Conservation (phyloP, 2,329 filamentous ascomycete genomes). For the Aspergillus fumigatus region DNA sequence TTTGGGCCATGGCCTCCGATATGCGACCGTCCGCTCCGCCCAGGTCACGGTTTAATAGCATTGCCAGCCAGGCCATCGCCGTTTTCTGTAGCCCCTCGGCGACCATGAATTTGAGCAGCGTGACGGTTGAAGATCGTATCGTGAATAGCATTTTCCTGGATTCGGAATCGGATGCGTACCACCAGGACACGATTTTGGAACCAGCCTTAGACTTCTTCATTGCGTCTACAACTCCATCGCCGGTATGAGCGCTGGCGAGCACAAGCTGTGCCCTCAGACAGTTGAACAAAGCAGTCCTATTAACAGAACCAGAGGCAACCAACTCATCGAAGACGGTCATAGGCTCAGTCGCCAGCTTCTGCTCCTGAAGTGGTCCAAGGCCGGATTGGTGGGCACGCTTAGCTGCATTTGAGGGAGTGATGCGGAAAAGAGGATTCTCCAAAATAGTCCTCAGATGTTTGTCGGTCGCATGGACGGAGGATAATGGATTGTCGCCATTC, state of each 20-base stretch:
- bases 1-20: conserved; percentile 14
- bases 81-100: conserved; percentile 33
- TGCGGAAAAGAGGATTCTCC: conserved; percentile 39
- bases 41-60: conserved; percentile 25
- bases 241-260: conserved; percentile 20
- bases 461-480: conserved; percentile 31
- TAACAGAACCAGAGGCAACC: conserved; percentile 35
- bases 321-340: conserved; percentile 36
- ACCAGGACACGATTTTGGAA: conserved; percentile 36
- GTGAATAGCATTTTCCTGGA: conserved; percentile 28
- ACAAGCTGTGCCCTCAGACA: conserved; percentile 33
- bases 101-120: conserved; percentile 37
- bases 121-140: conserved; percentile 18
- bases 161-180: conserved; percentile 33
- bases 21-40: conserved; percentile 22
- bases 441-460: conserved; percentile 36
- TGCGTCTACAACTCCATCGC: conserved; percentile 17
- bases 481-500: conserved; percentile 19
- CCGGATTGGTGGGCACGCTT: conserved; percentile 11
- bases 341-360: conserved; percentile 26
- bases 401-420: conserved; percentile 26
- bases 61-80: conserved; percentile 33
- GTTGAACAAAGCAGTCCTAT: conserved; percentile 16
- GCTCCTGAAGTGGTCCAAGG: conserved; percentile 10
- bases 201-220: conserved; percentile 34